Base-by-base conservation (phyloP, 768 basidiomycete genomes). In the Pleurotus salmoneostramineus region DNA sequence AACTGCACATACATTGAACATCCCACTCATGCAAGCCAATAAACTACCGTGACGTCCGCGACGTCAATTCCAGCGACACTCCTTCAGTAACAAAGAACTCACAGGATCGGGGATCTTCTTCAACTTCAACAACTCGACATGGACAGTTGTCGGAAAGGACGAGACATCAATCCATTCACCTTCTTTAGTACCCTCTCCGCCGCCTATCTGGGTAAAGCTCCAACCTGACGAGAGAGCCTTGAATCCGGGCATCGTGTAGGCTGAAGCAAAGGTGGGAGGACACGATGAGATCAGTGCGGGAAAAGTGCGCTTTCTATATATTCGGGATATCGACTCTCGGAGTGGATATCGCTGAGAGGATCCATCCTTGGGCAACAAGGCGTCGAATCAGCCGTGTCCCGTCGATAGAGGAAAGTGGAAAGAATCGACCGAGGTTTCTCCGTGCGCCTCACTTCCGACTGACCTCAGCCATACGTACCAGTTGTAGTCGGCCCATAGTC, bases 21-120 rank as follows among this genome's bases (percentile, higher is more conserved):
- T 94, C 89, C 87, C 89, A 93, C 69, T 96, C 95, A 60, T 89
- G 79, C 59, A 93, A 73, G 8, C 88, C 91, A 45, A 90, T 63
- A 61, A 89, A 88, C 89, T 92, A 62, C n/a, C n/a, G n/a, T n/a
- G n/a, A n/a, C 27, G 61, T 12, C 3, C 21, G 51, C 50, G 43
- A 31, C 51, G 10, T 15, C 40, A 12, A 14, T 6, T 47, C 31
- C 14, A 31, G 14, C 34, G 35, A 21, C 45, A 33, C 14, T 31
- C 11, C n/a, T 27, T 50, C 35, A 56, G 14, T 3, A 3, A 27
- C 21, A 12, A 55, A 48, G 45, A 21, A 74, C 85, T 60, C 65
- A 91, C 90, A 51, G 93, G 93, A 71, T 97, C 90, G 35, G 89
- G 87, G 37, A 96, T 94, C 66, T 69, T 89, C 62, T 83, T 78